These are phyloP conservation scores for Quercus parvula DNA, from an alignment of 306 rosid genomes.

Conservation along the genomic window DNA sequence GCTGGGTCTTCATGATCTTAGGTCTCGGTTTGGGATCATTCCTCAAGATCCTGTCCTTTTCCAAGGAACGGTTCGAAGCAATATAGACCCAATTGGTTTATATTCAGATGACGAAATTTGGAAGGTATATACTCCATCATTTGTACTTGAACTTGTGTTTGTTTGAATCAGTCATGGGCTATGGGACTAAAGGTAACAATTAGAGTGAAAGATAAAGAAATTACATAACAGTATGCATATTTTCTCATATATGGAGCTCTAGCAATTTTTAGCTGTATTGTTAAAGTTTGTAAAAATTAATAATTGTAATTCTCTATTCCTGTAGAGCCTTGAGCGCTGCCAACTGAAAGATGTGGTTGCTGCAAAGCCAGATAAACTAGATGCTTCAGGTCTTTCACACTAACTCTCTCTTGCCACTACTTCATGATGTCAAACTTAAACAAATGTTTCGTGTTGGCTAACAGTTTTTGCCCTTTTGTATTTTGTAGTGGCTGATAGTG, in stretches of 20 bases:
- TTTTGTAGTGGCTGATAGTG: conserved; percentile 63
- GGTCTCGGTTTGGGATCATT: conserved; percentile 92
- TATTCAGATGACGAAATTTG: conserved; percentile 89
- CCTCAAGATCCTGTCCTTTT: conserved; percentile 99
- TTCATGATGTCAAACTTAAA: neutral
- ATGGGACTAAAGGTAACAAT: too few species aligned
- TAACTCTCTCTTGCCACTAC: conserved; percentile 9
- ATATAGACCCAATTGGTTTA: conserved; percentile 68
- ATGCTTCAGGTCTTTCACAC: conserved; percentile 55
- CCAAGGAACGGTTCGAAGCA: conserved; percentile 88
- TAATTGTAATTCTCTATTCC: neutral
- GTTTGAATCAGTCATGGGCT: too few species aligned
- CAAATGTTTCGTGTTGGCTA: neutral
- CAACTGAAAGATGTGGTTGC: conserved; percentile 84
- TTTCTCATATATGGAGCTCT: neutral
- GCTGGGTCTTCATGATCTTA: conserved; percentile 87
- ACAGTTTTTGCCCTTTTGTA: neutral
- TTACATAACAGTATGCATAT: neutral
- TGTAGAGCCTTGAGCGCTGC: conserved; percentile 82
- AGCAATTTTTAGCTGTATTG: too few species aligned
- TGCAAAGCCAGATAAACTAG: conserved; percentile 78
- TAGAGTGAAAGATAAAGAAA: too few species aligned
- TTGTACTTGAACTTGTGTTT: neutral
- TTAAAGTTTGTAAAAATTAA: neutral
- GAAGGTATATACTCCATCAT: conserved; percentile 51